Base-by-base conservation (phyloP, 805 yeast species). In the Barnettozyma pratensis region DNA sequence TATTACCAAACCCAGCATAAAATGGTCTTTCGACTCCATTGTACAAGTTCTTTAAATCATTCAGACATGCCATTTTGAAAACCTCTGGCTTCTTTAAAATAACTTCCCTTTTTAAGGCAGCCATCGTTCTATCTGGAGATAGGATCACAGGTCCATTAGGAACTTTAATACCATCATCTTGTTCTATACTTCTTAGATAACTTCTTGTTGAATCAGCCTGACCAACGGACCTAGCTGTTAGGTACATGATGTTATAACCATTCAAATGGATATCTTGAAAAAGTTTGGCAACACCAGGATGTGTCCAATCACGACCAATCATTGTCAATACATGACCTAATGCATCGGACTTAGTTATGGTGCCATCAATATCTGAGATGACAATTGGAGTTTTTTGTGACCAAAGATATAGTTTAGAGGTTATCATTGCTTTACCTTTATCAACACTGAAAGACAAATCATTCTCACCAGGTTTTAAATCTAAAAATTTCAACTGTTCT, bases 281-380 rank as follows among this genome's bases (percentile, higher is more conserved):
- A 48, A 94, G 70, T 60, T 83, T 83, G 3, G 97, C 96, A 38
- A 94, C 99, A 32, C 99, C 99, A 2, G 82, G 79, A 64, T 94
- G 99, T 0, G 99, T 94, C 99, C 99, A 94, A 70, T 94, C 99
- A 57, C 89, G 79, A 5, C 99, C 99, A 36, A 94, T 72, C 81
- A 92, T 82, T 14, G 94, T 90, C 65, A 94, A 72, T 3, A 94
- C 92, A 67, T 94, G 99, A 3, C 99, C 99, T 59, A 94, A 71
- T 0, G 99, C 99, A 70, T 94, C 99, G 1, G 97, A 90, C 66
- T 90, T 91, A 14, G 99, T 94, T 55, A 94, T 94, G 2, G 99
- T 94, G 14, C 99, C 99, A 65, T 94, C 99, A 50, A 94, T 94
- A 68, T 94, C 99, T 7, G 97, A 88, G 28, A 94, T 92, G 6